Evolutionary conservation across 768 basidiomycete genomes (phyloP).

Genomic region (Hericium rajendrae): DNA sequence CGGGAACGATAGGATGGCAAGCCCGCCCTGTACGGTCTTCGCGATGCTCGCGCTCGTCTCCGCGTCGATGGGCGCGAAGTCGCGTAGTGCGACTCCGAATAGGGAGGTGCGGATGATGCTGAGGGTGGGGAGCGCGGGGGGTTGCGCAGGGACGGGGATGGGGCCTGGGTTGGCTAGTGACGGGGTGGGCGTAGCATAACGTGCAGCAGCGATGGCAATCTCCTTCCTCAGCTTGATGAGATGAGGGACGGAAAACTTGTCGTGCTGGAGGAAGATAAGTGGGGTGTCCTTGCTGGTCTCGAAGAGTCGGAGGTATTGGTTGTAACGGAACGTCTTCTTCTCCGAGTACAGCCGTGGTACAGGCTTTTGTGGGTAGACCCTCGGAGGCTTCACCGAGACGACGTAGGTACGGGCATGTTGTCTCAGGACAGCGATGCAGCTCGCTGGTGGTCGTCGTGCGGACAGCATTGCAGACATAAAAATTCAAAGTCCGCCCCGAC

Average conservation of each 20-base stretch:
- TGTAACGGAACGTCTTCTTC: conserved; percentile 75
- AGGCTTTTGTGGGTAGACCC: conserved; percentile 42
- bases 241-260: conserved; percentile 61
- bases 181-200: conserved; percentile 25
- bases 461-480: conserved; percentile 1
- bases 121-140: conserved; percentile 35
- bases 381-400: conserved; percentile 44
- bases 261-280: conserved; percentile 71
- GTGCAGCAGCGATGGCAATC: conserved; percentile 42
- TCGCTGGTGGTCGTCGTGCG: not conserved
- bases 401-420: conserved; percentile 10
- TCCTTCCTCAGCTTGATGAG: conserved; percentile 62
- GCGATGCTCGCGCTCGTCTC: conserved; percentile 43
- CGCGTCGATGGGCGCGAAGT: conserved; percentile 42
- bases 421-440: not conserved
- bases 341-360: conserved; percentile 61
- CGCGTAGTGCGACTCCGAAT: conserved; percentile 68
- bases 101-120: conserved; percentile 70
- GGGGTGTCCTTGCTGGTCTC: conserved; percentile 44
- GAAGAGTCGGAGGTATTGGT: conserved; percentile 70
- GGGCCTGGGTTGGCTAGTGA: conserved; percentile 20
- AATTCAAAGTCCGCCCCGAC: not conserved
- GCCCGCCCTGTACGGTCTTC: conserved; percentile 44
- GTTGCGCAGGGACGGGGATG: conserved; percentile 15
- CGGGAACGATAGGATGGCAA: conserved; percentile 58